Percentiles rank a stretch among this genome's conserved stretches.
Conservation (phyloP, 331 rosid genomes). For the Quercus lobata region DNA sequence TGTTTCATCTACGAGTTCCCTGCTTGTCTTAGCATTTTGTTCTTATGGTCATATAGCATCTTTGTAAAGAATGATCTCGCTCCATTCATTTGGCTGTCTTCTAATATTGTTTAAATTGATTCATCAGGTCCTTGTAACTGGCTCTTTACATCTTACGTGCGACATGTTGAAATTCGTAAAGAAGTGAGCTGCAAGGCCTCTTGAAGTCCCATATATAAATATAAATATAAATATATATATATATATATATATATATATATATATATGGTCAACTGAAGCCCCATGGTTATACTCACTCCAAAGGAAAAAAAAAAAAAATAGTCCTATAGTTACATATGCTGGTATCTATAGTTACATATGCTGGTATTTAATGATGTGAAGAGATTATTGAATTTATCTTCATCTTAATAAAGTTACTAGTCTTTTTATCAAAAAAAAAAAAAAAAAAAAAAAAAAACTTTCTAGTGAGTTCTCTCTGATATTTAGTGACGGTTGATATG, state of each 20-base stretch:
- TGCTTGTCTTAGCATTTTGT: background rate
- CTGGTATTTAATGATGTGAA: too few species aligned
- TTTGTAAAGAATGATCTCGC: background rate
- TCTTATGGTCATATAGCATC: background rate
- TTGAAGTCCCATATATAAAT: background rate
- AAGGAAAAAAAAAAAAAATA: too few species aligned
- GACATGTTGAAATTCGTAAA: slow-evolving; percentile 75
- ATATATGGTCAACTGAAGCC: too few species aligned
- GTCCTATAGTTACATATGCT: too few species aligned
- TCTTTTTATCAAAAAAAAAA: too few species aligned
- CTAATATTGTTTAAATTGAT: slow-evolving; percentile 12
- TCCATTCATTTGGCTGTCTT: background rate
- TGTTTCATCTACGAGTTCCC: background rate
- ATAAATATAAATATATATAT: too few species aligned
- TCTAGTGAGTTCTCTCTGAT: background rate
- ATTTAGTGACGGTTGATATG: background rate
- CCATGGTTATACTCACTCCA: too few species aligned
- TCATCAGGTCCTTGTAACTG: slow-evolving; percentile 84
- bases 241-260: too few species aligned
- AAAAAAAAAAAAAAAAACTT: too few species aligned
- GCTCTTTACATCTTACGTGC: slow-evolving; percentile 88
- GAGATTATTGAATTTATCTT: too few species aligned
- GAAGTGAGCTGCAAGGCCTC: slow-evolving; percentile 42
- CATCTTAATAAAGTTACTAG: too few species aligned
- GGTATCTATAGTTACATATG: too few species aligned